Conservation (phyloP, 2,329 filamentous ascomycete genomes). For the Colletotrichum trifolii region DNA sequence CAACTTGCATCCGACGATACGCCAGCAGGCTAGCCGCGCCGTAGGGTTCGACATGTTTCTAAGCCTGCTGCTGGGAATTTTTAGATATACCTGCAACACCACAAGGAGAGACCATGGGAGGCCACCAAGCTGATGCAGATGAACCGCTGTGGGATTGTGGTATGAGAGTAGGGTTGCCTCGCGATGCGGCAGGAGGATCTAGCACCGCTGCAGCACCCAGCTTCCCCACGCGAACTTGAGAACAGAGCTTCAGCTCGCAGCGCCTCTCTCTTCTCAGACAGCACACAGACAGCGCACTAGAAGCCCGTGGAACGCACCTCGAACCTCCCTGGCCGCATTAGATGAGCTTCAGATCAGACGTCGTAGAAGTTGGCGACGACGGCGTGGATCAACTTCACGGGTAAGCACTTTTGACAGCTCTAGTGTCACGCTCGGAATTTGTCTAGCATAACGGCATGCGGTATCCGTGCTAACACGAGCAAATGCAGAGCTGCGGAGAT, state of each 20-base stretch:
- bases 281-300: conserved; percentile 2
- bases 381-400: conserved; percentile 2
- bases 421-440: neutral
- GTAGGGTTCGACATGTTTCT: no score
- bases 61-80: neutral
- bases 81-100: neutral
- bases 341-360: conserved; percentile 33
- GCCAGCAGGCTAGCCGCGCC: no score
- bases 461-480: conserved; percentile 5
- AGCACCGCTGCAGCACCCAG: neutral
- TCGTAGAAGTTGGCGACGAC: conserved; percentile 30
- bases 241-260: neutral
- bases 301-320: no score
- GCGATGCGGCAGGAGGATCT: neutral
- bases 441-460: no score
- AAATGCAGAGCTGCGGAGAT: conserved; percentile 27
- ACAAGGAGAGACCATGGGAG: conserved; percentile 1
- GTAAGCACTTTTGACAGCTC: conserved; percentile 8
- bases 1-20: conserved; percentile 15
- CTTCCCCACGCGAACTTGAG: neutral
- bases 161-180: conserved; percentile 7
- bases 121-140: neutral
- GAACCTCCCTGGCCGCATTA: neutral
- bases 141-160: neutral
- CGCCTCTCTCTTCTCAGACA: neutral